Conservation (phyloP, 2,329 filamentous ascomycete genomes). For the Chlorencoelia australis region DNA sequence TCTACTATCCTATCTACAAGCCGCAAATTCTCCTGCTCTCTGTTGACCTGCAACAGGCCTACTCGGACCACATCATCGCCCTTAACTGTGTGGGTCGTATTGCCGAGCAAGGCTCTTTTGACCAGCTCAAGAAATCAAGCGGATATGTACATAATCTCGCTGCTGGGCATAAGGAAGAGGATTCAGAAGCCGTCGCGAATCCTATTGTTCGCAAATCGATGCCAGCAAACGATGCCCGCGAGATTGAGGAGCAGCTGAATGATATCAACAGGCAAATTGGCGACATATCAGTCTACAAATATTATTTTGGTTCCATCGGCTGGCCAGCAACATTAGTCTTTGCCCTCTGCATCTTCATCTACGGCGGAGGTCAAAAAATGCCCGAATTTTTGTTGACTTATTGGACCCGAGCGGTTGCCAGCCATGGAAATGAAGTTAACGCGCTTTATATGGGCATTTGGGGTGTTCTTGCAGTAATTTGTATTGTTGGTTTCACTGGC, state of each 20-base stretch:
- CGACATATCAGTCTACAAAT: constrained; percentile 22
- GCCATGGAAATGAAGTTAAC: constrained; percentile 4
- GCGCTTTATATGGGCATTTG: constrained; percentile 3
- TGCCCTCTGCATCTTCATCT: constrained; percentile 3
- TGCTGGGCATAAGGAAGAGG: constrained; percentile 6
- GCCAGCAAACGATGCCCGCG: background rate
- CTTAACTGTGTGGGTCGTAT: constrained; percentile 26
- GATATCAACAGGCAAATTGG: constrained; percentile 10
- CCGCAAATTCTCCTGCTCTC: too few relatives aligned
- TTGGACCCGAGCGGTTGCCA: constrained; percentile 5
- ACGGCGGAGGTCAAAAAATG: constrained; percentile 11
- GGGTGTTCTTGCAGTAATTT: constrained; percentile 2
- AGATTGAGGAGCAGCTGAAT: constrained; percentile 2
- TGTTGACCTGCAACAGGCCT: too few relatives aligned
- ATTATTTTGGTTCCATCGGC: constrained; percentile 21
- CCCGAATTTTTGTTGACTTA: constrained; percentile 14
- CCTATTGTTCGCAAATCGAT: background rate
- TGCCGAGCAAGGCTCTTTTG: constrained; percentile 30
- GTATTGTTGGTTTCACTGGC: constrained; percentile 1
- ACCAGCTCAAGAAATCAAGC: constrained; percentile 21
- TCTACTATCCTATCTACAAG: too few relatives aligned
- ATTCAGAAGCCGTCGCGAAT: background rate
- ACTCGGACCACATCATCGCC: constrained; percentile 32
- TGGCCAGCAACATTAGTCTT: constrained; percentile 10
- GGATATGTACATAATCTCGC: constrained; percentile 17